Evolutionary conservation across 331 rosid species (phyloP).

Genomic region (Malus hybrid): DNA sequence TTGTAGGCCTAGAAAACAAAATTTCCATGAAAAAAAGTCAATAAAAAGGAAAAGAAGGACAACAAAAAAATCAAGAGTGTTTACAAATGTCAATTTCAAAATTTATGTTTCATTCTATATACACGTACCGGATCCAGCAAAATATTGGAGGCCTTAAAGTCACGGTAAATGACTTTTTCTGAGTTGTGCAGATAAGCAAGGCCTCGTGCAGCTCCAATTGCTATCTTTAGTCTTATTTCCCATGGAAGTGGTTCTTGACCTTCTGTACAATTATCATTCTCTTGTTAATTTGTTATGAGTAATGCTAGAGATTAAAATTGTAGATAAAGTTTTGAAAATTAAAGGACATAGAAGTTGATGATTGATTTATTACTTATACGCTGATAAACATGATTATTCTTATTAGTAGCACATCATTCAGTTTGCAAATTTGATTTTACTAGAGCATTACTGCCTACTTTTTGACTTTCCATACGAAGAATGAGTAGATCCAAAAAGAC

Average conservation of each 20-base stretch:
- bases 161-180: slow-evolving; percentile 72
- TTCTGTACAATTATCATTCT: slow-evolving; percentile 14
- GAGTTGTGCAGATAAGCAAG: slow-evolving; percentile 55
- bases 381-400: too few relatives aligned
- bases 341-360: too few relatives aligned
- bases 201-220: slow-evolving; percentile 83
- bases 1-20: slow-evolving; percentile 33
- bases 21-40: neutral
- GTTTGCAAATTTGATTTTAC: too few relatives aligned
- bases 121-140: slow-evolving; percentile 51
- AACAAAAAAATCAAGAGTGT: neutral
- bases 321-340: too few relatives aligned
- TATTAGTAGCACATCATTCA: too few relatives aligned
- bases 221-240: slow-evolving; percentile 61
- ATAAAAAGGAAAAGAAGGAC: neutral
- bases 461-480: neutral
- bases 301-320: too few relatives aligned
- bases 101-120: too few relatives aligned
- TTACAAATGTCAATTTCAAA: too few relatives aligned
- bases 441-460: too few relatives aligned
- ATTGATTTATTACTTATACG: too few relatives aligned
- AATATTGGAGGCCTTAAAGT: slow-evolving; percentile 83
- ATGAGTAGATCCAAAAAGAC: neutral
- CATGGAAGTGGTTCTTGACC: slow-evolving; percentile 68
- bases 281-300: too few relatives aligned